phyloP scores from a whole-genome alignment of 2,329 filamentous ascomycete species.

The Neofusicoccum sp. region DNA sequence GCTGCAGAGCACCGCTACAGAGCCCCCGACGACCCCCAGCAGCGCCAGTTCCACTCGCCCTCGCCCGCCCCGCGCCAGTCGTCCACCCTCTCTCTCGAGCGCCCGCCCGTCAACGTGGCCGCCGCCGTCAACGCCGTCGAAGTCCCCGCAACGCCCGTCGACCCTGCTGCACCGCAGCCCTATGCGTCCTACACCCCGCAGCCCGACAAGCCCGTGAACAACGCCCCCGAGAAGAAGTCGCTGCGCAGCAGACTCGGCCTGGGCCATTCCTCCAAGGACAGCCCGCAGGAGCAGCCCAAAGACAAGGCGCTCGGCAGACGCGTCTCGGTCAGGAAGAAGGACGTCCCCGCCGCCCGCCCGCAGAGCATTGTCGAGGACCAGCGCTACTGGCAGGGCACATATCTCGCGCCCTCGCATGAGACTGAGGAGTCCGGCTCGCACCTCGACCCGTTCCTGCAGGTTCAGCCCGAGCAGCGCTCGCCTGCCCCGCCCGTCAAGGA shows the following conservation, averaged over 20 bases:
- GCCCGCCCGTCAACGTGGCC: constrained; percentile 23
- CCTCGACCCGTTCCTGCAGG: constrained; percentile 38
- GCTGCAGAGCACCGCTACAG: constrained; percentile 14
- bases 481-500: constrained; percentile 39
- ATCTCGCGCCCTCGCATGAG: constrained; percentile 36
- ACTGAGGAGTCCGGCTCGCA: constrained; percentile 30
- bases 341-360: constrained; percentile 27
- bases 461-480: constrained; percentile 27
- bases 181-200: constrained; percentile 15
- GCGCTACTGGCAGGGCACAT: constrained; percentile 27
- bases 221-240: constrained; percentile 18
- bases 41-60: background rate
- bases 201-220: constrained; percentile 1
- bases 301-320: constrained; percentile 32
- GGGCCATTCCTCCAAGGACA: constrained; percentile 26
- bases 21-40: constrained; percentile 13
- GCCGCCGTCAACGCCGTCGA: constrained; percentile 21
- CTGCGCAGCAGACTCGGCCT: constrained; percentile 19
- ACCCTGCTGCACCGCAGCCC: constrained; percentile 22
- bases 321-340: constrained; percentile 37
- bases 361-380: constrained; percentile 27
- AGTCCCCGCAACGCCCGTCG: constrained; percentile 25
- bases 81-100: constrained; percentile 32
- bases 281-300: constrained; percentile 11
- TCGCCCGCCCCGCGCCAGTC: background rate